Conservation (phyloP, 257 asterid genomes). For the Ajuga chamaepitys region DNA sequence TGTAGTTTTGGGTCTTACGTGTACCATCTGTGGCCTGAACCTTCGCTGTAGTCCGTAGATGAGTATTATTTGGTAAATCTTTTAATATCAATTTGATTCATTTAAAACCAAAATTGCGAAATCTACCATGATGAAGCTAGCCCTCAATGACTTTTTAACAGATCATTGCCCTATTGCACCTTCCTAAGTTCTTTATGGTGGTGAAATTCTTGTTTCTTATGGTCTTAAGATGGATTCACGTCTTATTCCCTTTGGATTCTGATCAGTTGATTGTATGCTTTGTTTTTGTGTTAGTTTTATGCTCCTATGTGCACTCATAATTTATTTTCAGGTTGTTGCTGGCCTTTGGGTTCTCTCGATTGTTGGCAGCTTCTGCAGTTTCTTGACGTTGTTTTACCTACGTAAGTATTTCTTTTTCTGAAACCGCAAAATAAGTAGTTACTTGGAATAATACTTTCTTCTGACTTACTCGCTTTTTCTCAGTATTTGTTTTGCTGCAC, state of each 20-base stretch:
- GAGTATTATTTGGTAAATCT: background rate
- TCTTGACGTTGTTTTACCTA: conserved; percentile 75
- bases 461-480: background rate
- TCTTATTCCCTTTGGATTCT: background rate
- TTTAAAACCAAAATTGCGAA: background rate
- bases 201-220: background rate
- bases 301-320: background rate
- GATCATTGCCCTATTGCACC: background rate
- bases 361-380: conserved; percentile 77
- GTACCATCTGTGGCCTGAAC: too few relatives aligned
- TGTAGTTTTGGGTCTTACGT: too few relatives aligned
- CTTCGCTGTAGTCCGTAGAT: too few relatives aligned
- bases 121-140: background rate
- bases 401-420: conserved; percentile 31
- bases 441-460: background rate
- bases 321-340: conserved; percentile 44
- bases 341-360: conserved; percentile 75
- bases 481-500: conserved; percentile 72
- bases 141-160: background rate
- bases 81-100: background rate
- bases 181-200: background rate
- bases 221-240: background rate
- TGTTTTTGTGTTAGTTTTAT: background rate
- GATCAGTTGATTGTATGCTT: background rate
- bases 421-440: background rate